phyloP scores from a whole-genome alignment of 805 yeast species.

The Candida qinlingensis region DNA sequence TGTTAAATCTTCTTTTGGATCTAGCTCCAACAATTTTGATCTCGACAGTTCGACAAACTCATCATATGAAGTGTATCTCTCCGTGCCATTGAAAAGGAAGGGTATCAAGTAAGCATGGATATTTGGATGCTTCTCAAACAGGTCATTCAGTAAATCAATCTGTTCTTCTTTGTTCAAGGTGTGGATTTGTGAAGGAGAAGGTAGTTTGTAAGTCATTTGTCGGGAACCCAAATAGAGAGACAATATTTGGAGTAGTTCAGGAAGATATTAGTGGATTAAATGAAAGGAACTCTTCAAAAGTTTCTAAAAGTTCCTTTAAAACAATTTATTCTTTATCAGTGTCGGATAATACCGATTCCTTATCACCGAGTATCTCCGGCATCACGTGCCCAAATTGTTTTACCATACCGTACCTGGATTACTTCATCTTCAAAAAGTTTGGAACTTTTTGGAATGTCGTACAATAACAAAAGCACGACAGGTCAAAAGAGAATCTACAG shows the following conservation, averaged over 20 bases:
- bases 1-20: conserved; percentile 13
- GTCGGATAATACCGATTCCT: background rate
- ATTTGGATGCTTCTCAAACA: conserved; percentile 22
- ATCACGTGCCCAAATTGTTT: background rate
- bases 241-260: no score
- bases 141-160: conserved; percentile 36
- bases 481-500: no score
- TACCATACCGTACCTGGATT: no score
- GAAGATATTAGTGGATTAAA: no score
- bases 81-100: conserved; percentile 3
- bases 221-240: no score
- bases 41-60: conserved; percentile 17
- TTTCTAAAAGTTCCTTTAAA: no score
- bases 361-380: background rate
- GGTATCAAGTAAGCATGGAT: conserved; percentile 19
- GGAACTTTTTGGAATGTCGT: no score
- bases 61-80: conserved; percentile 6
- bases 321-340: background rate
- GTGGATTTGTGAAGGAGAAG: conserved; percentile 25
- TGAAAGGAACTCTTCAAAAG: no score
- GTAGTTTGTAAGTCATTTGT: conserved; percentile 25
- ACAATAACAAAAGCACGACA: background rate
- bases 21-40: conserved; percentile 8
- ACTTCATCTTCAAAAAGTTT: no score
- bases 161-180: conserved; percentile 25